Evolutionary conservation across 106 monocot species (phyloP), one percentile per base, ranked within the genome.

Genomic region (Amphibolis antarctica): DNA sequence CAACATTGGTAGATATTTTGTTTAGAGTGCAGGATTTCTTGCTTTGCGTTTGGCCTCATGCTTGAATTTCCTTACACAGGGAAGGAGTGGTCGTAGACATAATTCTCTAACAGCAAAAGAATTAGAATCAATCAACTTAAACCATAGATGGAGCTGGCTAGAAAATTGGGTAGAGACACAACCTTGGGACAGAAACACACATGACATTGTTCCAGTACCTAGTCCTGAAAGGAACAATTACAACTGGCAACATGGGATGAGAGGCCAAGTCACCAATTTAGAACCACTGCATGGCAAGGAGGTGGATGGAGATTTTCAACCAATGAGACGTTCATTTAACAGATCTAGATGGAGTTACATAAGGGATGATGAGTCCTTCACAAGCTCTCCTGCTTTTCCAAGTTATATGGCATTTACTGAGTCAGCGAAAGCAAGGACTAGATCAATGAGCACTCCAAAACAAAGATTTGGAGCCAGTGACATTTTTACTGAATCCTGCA

Each of bases 391-490:
- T 31, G 66, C 62, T 18, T 66, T 80, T 42, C 91, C 91, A 53
- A 72, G 76, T 42, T 91, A 83, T 69, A 91, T 91, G 91, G 83
- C 81, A 45, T 68, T 75, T 20, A 91, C 91, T 5, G 86, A 78
- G 59, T 86, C 86, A 1, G 76, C 83, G 0, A 86, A 76, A 59
- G 86, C 91, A 6, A 86, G 77, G 64, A 81, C 79, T 43, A 76
- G 86, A 73, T 91, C 91, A 21, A 66, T 76, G 69, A 91, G 86
- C 78, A 85, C 91, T 36, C 91, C 91, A 12, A 83, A 76, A 56
- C 83, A 83, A 50, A 64, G 85, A 9, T 0, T 57, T 9, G 69
- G 56, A 46, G 42, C 30, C 4, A 13, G 20, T 0, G 80, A 86
- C 22, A 22, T 70, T 24, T 62, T 26, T 42, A 71, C 79, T 25